Base-by-base conservation (phyloP, 1,284 basidiomycete species). In the Ceratobasidium sp. region DNA sequence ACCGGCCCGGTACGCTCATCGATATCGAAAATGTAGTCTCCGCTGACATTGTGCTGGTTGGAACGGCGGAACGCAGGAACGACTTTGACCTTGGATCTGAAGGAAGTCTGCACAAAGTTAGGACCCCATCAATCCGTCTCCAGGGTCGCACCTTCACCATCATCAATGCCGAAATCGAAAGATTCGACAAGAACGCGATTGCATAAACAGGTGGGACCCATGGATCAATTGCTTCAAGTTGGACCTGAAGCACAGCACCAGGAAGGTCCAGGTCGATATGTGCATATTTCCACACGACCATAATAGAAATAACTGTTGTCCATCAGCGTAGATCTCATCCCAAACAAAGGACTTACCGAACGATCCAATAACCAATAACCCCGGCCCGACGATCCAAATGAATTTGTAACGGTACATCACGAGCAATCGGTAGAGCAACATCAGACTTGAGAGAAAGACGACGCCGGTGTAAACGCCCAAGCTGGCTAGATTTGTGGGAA, bases 1-100 rank as follows among this genome's bases (percentile, higher is more conserved):
- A 54, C 49, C 49, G 62, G 62, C 22, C 62, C 62, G 50, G 62
- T 67, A 2, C 62, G 62, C 29, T 67, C 62, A 27, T 67, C 62
- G 5, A 67, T 67, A 35, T 67, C 62, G 25, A 67, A 67, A 17
- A 67, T 50, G 22, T 53, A 67, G 3, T 38, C 62, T 17, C 54
- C 62, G 6, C 50, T 50, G 8, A 50, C 62, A 3, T 34, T 67
- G 7, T 27, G 32, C 3, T 42, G 49, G 22, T 13, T 42, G 22
- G 53, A 50, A 54, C 62, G 8, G 4, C 62, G 20, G 27, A n/a
- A 38, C 12, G 49, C 17, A 6, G 50, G 50, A 31, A 67, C 53
- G 5, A 50, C 62, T 3, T 49, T 49, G 34, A 67, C 8, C 1
- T 49, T 49, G 4, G 49, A 38, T 31, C 42, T 67, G 25, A 29